These are phyloP conservation scores for Lyophyllum semitale DNA, from an alignment of 768 basidiomycete genomes.

Conservation along the genomic window DNA sequence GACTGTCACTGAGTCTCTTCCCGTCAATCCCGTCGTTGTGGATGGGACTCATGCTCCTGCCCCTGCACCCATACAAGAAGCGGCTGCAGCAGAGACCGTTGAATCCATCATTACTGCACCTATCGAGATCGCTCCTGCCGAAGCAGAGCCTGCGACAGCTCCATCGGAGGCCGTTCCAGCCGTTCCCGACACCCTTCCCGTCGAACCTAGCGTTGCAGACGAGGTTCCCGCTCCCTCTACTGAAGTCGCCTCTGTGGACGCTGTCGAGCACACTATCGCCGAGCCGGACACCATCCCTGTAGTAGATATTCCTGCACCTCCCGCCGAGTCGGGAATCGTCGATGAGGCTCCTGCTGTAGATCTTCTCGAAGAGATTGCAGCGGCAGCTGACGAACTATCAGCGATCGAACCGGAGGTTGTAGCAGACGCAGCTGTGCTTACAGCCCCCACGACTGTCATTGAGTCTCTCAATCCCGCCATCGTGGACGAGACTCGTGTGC, in stretches of 20 bases:
- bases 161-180: background rate
- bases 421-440: too few relatives aligned
- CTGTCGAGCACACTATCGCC: background rate
- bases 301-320: background rate
- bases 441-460: too few relatives aligned
- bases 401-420: background rate
- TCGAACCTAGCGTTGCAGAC: background rate
- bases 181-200: background rate
- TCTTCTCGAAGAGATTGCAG: background rate
- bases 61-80: too few relatives aligned
- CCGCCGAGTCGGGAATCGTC: background rate
- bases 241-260: background rate
- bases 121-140: background rate
- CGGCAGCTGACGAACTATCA: background rate
- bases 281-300: background rate
- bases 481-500: too few relatives aligned
- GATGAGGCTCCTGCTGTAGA: background rate
- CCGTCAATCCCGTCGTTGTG: too few relatives aligned
- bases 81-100: too few relatives aligned
- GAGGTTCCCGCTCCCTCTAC: background rate
- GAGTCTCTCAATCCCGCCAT: too few relatives aligned
- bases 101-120: too few relatives aligned
- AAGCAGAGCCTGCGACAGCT: background rate
- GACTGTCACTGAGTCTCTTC: too few relatives aligned
- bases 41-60: too few relatives aligned